Base-by-base conservation (phyloP, 2,329 filamentous ascomycete species). In the Blastomyces silverae region DNA sequence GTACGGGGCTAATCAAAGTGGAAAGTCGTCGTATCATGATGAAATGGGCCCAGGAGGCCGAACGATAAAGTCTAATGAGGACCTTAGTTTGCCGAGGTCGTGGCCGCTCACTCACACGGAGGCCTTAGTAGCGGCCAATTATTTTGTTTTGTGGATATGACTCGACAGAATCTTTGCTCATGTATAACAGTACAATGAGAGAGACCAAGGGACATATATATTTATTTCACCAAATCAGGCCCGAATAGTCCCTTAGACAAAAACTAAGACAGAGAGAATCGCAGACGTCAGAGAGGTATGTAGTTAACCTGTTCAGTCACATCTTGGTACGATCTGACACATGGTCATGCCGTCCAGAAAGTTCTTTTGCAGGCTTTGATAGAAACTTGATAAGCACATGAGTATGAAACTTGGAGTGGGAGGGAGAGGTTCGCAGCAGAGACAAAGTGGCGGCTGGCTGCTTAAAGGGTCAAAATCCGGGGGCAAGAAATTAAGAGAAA, bases 301-400 rank as follows among this genome's bases (percentile, higher is more conserved):
- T 31, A 56, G 31, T n/a, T n/a, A 37, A 37, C 53, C 53, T 56
- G 53, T 22, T 22, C 53, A 37, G 53, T 56, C 37, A 39, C 31
- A 22, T 39, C 17, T 39, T 56, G 34, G 53, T 56, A 34, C 37
- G 31, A 37, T 31, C 53, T 22, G 31, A 22, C 17, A 17, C 50
- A 56, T 56, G 53, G n/a, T 22, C 17, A 22, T 22, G 4, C 31
- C 17, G 28, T 56, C 28, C 11, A 22, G 20, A 56, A 56, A 8
- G 13, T 37, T 17, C 53, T 37, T 37, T 56, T 13, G 31, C 15
- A 56, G 34, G 25, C 3, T 2, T 37, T 56, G 53, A 31, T 56
- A 10, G 53, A 31, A 28, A 31, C 2, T 34, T 56, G 39, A 42
- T 10, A 11, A 42, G 17, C 17, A 44, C 17, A 20, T 44, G 42